These are phyloP conservation scores for Casuarina cunninghamiana DNA, from an alignment of 306 rosid genomes.

Conservation along the genomic window DNA sequence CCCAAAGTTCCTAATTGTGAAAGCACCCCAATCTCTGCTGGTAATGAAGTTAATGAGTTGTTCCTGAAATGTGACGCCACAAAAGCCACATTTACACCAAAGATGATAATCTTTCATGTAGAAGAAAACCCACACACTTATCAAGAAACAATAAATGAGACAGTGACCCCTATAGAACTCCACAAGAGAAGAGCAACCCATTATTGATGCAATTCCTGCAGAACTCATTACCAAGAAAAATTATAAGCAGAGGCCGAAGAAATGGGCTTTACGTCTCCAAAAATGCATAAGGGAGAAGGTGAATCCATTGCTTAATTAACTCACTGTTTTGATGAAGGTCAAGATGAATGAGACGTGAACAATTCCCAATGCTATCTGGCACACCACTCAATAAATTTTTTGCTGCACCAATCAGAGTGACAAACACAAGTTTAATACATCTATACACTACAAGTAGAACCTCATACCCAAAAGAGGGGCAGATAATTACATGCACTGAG, in stretches of 20 bases:
- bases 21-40: slow-evolving; percentile 73
- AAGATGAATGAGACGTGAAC: slow-evolving; percentile 75
- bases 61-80: slow-evolving; percentile 49
- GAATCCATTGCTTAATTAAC: slow-evolving; percentile 33
- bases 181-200: slow-evolving; percentile 64
- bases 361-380: slow-evolving; percentile 78
- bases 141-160: slow-evolving; percentile 37
- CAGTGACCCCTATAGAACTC: slow-evolving; percentile 81
- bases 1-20: slow-evolving; percentile 79
- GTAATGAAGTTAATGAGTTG: slow-evolving; percentile 64
- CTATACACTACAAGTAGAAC: slow-evolving; percentile 11
- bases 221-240: slow-evolving; percentile 20
- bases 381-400: slow-evolving; percentile 66
- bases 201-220: slow-evolving; percentile 78
- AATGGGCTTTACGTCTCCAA: not conserved
- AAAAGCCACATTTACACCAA: slow-evolving; percentile 25
- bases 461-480: slow-evolving; percentile 19
- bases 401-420: slow-evolving; percentile 52
- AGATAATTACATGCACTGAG: slow-evolving; percentile 70
- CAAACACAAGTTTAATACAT: slow-evolving; percentile 26
- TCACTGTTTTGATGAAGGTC: slow-evolving; percentile 88
- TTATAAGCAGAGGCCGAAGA: slow-evolving; percentile 24
- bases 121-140: slow-evolving; percentile 27
- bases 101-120: slow-evolving; percentile 23
- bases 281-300: not conserved